A percentile compares a stretch with the other conserved stretches of the same genome.
phyloP scores from a whole-genome alignment of 495 filamentous ascomycete species.

The Penicillium macrosclerotiorum region DNA sequence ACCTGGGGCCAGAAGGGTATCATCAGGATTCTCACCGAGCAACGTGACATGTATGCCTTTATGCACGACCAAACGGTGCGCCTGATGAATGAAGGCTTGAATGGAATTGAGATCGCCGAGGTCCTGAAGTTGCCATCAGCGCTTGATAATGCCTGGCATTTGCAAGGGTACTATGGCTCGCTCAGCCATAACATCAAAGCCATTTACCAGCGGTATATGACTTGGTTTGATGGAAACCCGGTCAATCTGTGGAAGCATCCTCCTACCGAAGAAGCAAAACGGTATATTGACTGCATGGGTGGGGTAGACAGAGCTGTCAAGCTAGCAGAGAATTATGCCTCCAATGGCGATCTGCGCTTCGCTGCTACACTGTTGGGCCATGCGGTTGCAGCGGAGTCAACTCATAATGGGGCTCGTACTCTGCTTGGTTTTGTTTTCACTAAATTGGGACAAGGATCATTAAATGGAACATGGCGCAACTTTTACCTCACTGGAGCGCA shows the following conservation, averaged over 20 bases:
- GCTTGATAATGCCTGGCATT: constrained; percentile 22
- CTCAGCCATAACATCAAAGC: constrained; percentile 39
- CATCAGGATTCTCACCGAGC: constrained; percentile 14
- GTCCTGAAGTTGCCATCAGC: constrained; percentile 20
- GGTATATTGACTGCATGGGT: constrained; percentile 28
- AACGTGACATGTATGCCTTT: constrained; percentile 35
- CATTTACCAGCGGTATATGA: constrained; percentile 38
- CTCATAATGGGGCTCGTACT: not conserved
- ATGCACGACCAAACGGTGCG: constrained; percentile 36
- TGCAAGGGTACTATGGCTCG: constrained; percentile 34
- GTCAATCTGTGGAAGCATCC: constrained; percentile 35
- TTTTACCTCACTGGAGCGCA: constrained; percentile 22
- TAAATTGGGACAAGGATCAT: constrained; percentile 22
- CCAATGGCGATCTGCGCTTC: constrained; percentile 19
- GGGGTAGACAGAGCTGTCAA: constrained; percentile 13
- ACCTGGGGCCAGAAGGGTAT: constrained; percentile 24
- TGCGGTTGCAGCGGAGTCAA: constrained; percentile 12
- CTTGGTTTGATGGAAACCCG: constrained; percentile 38
- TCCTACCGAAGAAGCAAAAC: constrained; percentile 17
- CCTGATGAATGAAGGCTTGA: constrained; percentile 25
- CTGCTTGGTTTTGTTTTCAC: constrained; percentile 15
- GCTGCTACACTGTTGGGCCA: constrained; percentile 22
- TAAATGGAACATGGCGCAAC: constrained; percentile 23
- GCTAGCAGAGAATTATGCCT: constrained; percentile 7
- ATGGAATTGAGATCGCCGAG: constrained; percentile 32